Evolutionary conservation across 2,329 filamentous ascomycete genomes (phyloP), one percentile per base, ranked within the genome.

Genomic region (Botrytis byssoidea): DNA sequence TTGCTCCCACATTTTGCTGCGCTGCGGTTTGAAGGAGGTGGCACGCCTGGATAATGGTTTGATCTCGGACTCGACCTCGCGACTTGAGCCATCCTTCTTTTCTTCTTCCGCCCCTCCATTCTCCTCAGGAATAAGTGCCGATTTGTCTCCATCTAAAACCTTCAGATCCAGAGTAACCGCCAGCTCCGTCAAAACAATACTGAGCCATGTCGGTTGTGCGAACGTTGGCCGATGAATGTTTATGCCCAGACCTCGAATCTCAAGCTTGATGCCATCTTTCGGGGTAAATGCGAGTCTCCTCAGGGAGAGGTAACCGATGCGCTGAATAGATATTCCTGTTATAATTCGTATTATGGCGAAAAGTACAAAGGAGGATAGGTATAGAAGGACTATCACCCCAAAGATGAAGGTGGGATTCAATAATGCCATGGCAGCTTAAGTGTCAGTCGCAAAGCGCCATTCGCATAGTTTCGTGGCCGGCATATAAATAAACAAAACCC

Each of bases 201-300:
- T 98, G 79, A 97, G 85, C 94, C 95, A 98, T 76, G 97, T 98
- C 63, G 96, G 96, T 82, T 98, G 94, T 65, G 95, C 94, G 83
- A 99, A 98, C 9, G 96, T 98, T 20, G 96, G 96, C 7, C 95
- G 91, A 83, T 99, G 96, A 76, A 98, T 83, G 73, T 93, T 92
- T 79, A 99, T 86, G 63, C 96, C 94, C 70, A 99, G 86, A 69
- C 95, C 93, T 69, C 96, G 91, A 73, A 99, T 91, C 82, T 97
- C 94, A 82, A 99, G 90, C 79, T 92, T 92, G 80, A 97, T 85
- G 78, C 96, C 96, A 88, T 97, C 94, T 83, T 88, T 91, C 42
- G 94, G 94, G 22, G 93, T 93, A 82, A 97, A 98, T 74, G 94
- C 92, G 75, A 99, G 92, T 78, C 95, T 92, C 77, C 95, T 92